These are phyloP conservation scores for Cutaneotrichosporon curvatum DNA, from an alignment of 1,284 basidiomycete species.

Conservation along the genomic window DNA sequence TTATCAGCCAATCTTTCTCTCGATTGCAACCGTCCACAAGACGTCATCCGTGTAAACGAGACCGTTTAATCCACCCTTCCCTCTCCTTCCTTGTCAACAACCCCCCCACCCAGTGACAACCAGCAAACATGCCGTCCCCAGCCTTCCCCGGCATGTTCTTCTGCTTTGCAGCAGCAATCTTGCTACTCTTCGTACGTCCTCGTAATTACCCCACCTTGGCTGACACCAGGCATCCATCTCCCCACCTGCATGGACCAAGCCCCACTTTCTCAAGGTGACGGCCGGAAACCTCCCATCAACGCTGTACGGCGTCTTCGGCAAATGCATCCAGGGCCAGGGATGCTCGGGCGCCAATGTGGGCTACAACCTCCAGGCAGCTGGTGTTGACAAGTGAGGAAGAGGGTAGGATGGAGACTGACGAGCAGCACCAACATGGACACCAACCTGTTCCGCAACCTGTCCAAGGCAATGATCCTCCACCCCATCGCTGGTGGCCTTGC, in stretches of 20 bases:
- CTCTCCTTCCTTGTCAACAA: no score
- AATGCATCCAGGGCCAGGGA: slow-evolving; percentile 53
- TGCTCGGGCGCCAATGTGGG: slow-evolving; percentile 30
- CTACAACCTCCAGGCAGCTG: slow-evolving; percentile 30
- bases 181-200: slow-evolving; percentile 20
- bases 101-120: not conserved
- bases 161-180: slow-evolving; percentile 26
- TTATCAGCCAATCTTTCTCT: no score
- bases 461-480: slow-evolving; percentile 64
- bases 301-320: slow-evolving; percentile 69
- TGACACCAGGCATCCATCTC: slow-evolving; percentile 58
- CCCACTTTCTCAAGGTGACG: slow-evolving; percentile 60
- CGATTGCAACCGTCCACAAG: no score
- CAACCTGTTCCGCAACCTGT: slow-evolving; percentile 59
- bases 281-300: slow-evolving; percentile 26
- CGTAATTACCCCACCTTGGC: slow-evolving; percentile 54
- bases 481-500: slow-evolving; percentile 67
- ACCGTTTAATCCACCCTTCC: no score
- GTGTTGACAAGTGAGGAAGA: slow-evolving; percentile 27
- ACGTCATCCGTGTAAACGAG: no score
- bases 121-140: slow-evolving; percentile 1
- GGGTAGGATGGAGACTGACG: no score
- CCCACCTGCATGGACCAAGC: slow-evolving; percentile 61
- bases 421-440: slow-evolving; percentile 48
- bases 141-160: slow-evolving; percentile 22